These are phyloP conservation scores for Grammothele lineata DNA, from an alignment of 768 basidiomycete genomes.

Conservation along the genomic window DNA sequence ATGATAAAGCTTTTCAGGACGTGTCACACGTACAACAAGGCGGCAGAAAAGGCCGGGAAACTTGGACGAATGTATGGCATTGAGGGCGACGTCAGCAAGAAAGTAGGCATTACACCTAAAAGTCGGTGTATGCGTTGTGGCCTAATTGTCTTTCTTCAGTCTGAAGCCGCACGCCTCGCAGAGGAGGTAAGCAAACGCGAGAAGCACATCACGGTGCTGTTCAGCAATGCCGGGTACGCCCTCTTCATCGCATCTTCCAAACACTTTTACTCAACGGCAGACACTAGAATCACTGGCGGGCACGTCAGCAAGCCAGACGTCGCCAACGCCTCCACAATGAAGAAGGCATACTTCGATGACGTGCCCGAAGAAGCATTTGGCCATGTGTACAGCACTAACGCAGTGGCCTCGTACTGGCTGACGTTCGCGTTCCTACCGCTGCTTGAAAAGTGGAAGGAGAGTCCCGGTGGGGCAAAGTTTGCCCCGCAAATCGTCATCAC, in stretches of 20 bases:
- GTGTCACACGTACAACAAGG: conserved; percentile 38
- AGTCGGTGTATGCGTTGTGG: too few relatives aligned
- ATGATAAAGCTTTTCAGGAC: too few relatives aligned
- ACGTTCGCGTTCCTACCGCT: conserved; percentile 54
- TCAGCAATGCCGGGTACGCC: conserved; percentile 44
- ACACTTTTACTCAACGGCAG: too few relatives aligned
- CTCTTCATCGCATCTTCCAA: not conserved
- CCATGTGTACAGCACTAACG: conserved; percentile 34
- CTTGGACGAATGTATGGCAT: conserved; percentile 38
- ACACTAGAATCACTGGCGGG: conserved; percentile 27
- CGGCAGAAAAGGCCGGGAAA: conserved; percentile 23
- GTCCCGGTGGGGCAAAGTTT: conserved; percentile 29
- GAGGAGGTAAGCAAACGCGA: conserved; percentile 35
- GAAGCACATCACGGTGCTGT: conserved; percentile 39
- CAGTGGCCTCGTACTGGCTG: conserved; percentile 48
- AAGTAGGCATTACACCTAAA: conserved; percentile 23
- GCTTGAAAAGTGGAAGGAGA: conserved; percentile 42
- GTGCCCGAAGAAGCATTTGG: conserved; percentile 35
- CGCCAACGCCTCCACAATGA: conserved; percentile 34
- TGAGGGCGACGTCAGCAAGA: conserved; percentile 37
- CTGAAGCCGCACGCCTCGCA: conserved; percentile 40
- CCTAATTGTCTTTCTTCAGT: conserved; percentile 19
- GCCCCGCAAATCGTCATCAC: conserved; percentile 48
- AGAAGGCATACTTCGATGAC: conserved; percentile 35
- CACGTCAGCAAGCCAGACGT: conserved; percentile 23